Evolutionary conservation across 257 asterid species (phyloP), one percentile per base, ranked within the genome.

Genomic region (Verbena officinalis): DNA sequence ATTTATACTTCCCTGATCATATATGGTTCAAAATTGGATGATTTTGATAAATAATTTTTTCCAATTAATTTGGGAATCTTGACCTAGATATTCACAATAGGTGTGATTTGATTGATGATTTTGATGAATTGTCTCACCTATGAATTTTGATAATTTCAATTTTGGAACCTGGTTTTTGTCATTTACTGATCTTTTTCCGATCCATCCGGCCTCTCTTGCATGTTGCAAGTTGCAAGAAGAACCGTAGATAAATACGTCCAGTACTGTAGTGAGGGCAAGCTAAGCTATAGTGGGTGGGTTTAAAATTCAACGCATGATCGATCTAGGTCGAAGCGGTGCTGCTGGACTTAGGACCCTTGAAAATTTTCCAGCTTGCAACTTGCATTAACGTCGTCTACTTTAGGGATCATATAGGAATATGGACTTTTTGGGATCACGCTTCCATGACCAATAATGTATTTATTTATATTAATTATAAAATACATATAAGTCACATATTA

Each of bases 391-490:
- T 74, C 77, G 82, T 74, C 64, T 66, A 14, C 12, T 53, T 38
- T 40, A 61, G 76, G 78, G 67, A 55, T n/a, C 67, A 33, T 24
- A 43, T 24, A 57, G 68, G 69, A 56, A 67, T 30, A 71, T 68
- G 80, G 81, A 75, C 81, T 52, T 64, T 66, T 14, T 16, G 64
- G 77, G 77, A 71, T 80, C 78, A 64, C 51, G 11, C 63, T 76
- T 48, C 73, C 80, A 71, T 78, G 65, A 80, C 77, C 59, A 59
- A 71, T 78, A 40, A 62, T 63, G 49, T 61, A 67, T 24, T 55
- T 42, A 0, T 27, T 2, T 27, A 2, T 27, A 2, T 27, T 27
- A 2, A 27, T 27, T 27, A 27, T 27, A n/a, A n/a, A n/a, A n/a
- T n/a, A n/a, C n/a, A n/a, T n/a, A n/a, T n/a, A n/a, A n/a, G n/a